Base-by-base conservation (phyloP, 306 rosid species). In the Glycine latifolia region DNA sequence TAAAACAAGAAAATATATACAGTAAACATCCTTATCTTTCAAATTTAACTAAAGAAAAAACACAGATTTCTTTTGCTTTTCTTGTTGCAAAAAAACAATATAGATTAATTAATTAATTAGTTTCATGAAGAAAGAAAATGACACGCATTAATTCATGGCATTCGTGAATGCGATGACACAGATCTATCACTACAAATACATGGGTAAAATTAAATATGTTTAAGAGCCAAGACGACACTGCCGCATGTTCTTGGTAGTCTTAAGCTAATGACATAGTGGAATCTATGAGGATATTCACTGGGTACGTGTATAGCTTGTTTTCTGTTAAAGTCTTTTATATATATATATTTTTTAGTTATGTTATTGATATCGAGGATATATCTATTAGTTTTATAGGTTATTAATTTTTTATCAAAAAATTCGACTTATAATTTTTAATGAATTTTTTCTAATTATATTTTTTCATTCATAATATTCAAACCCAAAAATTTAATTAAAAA, bases 151-250 rank as follows among this genome's bases (percentile, higher is more conserved):
- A 37, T 67, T 15, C 5, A 43, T 8, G 8, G 35, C 4, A 73
- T 55, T 39, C 33, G n/a, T 48, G 49, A 71, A 81, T 83, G 76
- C 43, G 67, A 56, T 82, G 78, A 82, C 72, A 54, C 41, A 62
- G 35, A 70, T 9, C 6, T 35, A 69, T 50, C 78, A 61, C 67
- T 41, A 71, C 13, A 61, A 6, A 7, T 31, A 16, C 11, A 10
- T 14, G 6, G 10, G 63, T 37, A 61, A 68, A 80, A 50, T 80
- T 71, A 47, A 77, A 54, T 26, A 61, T 70, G 5, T 9, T 10
- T 15, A 26, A 15, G 66, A 82, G 46, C 14, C 78, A 75, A 16
- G 37, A 39, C 33, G 15, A 56, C 71, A 43, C 9, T 41, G 37
- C 26, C 71, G 61, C 71, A 46, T 55, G 60, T 9, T 54, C 39